Evolutionary conservation across 179 eudicot species (phyloP).

Genomic region (Spinacia oleracea): DNA sequence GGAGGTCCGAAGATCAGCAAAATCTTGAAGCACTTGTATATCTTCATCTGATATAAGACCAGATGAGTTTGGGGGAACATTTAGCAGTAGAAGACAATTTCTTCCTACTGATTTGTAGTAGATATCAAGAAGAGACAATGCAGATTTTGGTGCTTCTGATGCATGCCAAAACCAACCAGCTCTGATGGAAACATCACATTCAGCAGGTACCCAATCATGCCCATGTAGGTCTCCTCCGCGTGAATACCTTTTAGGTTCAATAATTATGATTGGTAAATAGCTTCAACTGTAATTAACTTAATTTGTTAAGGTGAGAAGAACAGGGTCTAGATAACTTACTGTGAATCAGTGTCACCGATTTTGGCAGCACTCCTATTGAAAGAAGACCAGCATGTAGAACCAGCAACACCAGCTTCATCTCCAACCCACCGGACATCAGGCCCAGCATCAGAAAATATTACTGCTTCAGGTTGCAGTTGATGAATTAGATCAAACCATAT

Average conservation of each 20-base stretch:
- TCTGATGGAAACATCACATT: slow-evolving; percentile 89
- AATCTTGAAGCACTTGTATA: slow-evolving; percentile 62
- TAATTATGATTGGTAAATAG: not conserved
- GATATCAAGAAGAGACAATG: slow-evolving; percentile 61
- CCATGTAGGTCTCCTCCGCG: slow-evolving; percentile 66
- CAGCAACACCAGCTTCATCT: slow-evolving; percentile 72
- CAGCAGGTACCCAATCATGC: slow-evolving; percentile 88
- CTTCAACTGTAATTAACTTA: not conserved
- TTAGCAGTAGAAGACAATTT: slow-evolving; percentile 70
- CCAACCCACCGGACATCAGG: slow-evolving; percentile 88
- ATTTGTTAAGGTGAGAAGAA: not conserved
- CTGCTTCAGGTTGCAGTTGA: slow-evolving; percentile 73
- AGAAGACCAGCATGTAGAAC: slow-evolving; percentile 76
- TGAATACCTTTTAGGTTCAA: slow-evolving; percentile 46
- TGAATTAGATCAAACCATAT: slow-evolving; percentile 74
- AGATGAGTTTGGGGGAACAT: slow-evolving; percentile 83
- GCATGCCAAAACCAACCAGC: slow-evolving; percentile 96
- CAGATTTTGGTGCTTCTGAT: slow-evolving; percentile 71
- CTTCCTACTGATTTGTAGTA: slow-evolving; percentile 84
- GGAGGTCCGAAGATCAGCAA: slow-evolving; percentile 51
- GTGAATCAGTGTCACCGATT: slow-evolving; percentile 64
- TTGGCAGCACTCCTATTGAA: slow-evolving; percentile 58
- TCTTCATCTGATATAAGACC: slow-evolving; percentile 80
- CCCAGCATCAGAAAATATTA: slow-evolving; percentile 84
- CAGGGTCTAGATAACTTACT: slow-evolving; percentile 42